Base-by-base conservation (phyloP, 768 basidiomycete species). In the Serpula lacrymans region DNA sequence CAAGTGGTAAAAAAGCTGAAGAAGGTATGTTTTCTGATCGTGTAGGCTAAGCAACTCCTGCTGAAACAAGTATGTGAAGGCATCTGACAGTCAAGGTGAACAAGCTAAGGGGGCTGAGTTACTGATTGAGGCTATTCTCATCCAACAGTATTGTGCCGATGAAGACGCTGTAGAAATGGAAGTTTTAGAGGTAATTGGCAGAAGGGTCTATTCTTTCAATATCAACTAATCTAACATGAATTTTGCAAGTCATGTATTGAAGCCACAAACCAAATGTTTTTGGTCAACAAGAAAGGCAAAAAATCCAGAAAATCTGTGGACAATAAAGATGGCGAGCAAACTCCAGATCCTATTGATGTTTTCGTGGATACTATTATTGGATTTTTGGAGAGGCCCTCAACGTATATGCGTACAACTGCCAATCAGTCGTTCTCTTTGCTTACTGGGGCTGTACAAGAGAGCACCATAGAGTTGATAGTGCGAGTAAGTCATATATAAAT, bases 351-450 rank as follows among this genome's bases (percentile, higher is more conserved):
- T 1, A 78, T 94, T 40, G 92, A 96, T 46, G 63, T 92, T 31
- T 72, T 97, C 28, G 81, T 94, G 24, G 93, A 97, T 56, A 74
- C 76, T n/a, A 78, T 97, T 36, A 88, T 99, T 34, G 90, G 90
- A 5, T 84, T 88, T 55, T 64, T 99, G 26, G 92, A 97, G 58
- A 78, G 84, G 43, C 82, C 84, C 2, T 86, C 83, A 4, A 77
- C 82, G 28, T 94, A 86, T 58, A 72, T 87, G 64, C 82, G 91
- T 23, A 77, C 80, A 2, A 69, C 91, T 18, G 87, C 85, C 5
- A 92, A 84, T 37, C 78, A 88, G 50, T 82, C 80, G 5, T 94
- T 97, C 55, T 75, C 79, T 11, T 68, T 86, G 36, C 64, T 95
- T 18, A 81, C 87, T 17, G 70, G 76, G 13, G 70, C 74, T 4